Percentiles rank a stretch among this genome's conserved stretches.
phyloP scores from a whole-genome alignment of 495 filamentous ascomycete species.

The Hypoxylon trugodes region DNA sequence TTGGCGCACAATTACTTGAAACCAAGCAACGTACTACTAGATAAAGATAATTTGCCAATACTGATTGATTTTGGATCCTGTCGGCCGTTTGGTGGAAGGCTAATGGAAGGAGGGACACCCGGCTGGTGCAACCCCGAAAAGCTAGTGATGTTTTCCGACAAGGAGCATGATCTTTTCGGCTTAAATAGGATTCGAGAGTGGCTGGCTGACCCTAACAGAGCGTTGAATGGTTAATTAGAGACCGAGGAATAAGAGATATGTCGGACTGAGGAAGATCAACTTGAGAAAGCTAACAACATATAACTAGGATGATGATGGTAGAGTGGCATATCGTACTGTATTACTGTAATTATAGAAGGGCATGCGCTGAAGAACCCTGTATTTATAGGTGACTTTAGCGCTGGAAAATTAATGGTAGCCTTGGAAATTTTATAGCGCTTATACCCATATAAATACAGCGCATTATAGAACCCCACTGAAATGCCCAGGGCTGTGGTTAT shows the following conservation, averaged over 20 bases:
- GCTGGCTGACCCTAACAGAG: conserved; percentile 1
- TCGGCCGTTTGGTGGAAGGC: conserved; percentile 32
- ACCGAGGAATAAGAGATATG: conserved; percentile 5
- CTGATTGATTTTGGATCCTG: conserved; percentile 48
- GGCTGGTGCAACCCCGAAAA: conserved; percentile 34
- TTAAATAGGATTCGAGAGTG: conserved; percentile 9
- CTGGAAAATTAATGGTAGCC: too few species aligned
- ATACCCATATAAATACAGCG: too few species aligned
- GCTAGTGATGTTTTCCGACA: conserved; percentile 6
- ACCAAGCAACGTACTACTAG: conserved; percentile 52
- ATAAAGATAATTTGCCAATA: conserved; percentile 38
- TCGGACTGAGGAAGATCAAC: too few species aligned
- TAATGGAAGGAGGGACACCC: conserved; percentile 40
- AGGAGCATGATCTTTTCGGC: conserved; percentile 10
- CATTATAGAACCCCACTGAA: too few species aligned
- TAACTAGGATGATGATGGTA: too few species aligned
- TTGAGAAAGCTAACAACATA: too few species aligned
- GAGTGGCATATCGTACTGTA: too few species aligned
- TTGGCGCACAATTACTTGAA: conserved; percentile 52
- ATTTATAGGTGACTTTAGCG: too few species aligned
- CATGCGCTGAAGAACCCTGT: too few species aligned
- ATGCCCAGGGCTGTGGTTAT: too few species aligned
- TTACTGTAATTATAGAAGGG: too few species aligned
- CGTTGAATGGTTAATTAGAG: neutral
- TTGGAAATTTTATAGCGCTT: too few species aligned